Percentiles rank a stretch among this genome's conserved stretches.
Evolutionary conservation across 169 alveolate genomes (phyloP).

Genomic region (Sarcocystis neurona): DNA sequence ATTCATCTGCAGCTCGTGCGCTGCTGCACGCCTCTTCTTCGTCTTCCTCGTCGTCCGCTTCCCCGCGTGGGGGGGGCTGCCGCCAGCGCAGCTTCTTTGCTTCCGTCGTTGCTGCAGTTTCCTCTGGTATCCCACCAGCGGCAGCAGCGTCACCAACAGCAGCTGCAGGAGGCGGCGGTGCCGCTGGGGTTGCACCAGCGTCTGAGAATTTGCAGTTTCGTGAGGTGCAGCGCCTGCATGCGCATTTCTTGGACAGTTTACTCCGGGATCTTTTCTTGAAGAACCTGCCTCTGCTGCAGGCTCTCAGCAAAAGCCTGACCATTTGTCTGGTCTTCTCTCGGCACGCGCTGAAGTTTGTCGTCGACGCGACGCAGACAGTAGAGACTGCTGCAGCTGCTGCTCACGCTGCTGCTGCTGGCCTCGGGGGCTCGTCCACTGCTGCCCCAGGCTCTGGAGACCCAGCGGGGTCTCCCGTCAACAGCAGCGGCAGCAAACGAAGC

Average conservation of each 20-base stretch:
- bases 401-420: neutral
- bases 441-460: neutral
- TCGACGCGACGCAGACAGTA: neutral
- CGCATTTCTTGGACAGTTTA: neutral
- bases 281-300: neutral
- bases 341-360: neutral
- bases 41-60: neutral
- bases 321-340: conserved; percentile 22
- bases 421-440: neutral
- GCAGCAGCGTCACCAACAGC: too few relatives aligned
- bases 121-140: too few relatives aligned
- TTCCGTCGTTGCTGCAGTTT: too few relatives aligned
- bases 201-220: too few relatives aligned
- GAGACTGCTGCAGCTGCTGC: neutral
- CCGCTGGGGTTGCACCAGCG: too few relatives aligned
- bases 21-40: neutral
- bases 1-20: neutral
- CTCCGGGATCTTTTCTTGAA: conserved; percentile 3
- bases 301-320: conserved; percentile 1
- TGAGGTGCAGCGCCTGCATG: conserved; percentile 5
- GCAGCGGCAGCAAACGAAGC: neutral
- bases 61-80: neutral
- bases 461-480: neutral
- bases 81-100: too few relatives aligned
- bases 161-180: too few relatives aligned